A percentile compares a stretch with the other conserved stretches of the same genome.
Conservation (phyloP, 1,139 yeast genomes). For the Geotrichum bryndzae region DNA sequence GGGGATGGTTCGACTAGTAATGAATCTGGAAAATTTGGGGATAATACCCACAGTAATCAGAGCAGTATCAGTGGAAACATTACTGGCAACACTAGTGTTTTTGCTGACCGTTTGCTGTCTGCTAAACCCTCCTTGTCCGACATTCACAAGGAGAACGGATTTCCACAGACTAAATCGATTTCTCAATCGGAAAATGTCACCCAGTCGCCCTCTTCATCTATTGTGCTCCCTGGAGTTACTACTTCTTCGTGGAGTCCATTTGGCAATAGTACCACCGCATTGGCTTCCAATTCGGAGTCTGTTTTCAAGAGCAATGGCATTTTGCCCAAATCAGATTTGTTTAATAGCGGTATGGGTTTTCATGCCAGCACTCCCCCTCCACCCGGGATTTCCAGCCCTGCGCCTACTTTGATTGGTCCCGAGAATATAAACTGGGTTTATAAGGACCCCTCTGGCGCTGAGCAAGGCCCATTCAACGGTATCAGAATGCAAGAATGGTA, state of each 20-base stretch:
- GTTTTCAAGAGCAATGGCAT: constrained; percentile 9
- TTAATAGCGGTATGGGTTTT: constrained; percentile 11
- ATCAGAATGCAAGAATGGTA: constrained; percentile 76
- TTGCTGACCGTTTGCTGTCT: constrained; percentile 15
- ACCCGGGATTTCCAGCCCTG: constrained; percentile 26
- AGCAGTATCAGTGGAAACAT: constrained; percentile 6
- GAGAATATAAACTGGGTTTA: constrained; percentile 61
- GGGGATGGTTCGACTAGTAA: constrained; percentile 3
- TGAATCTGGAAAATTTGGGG: not conserved
- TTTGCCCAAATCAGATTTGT: constrained; percentile 13
- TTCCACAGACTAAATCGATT: constrained; percentile 11
- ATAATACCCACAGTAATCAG: constrained; percentile 4
- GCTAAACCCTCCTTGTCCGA: constrained; percentile 15
- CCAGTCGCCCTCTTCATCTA: constrained; percentile 10
- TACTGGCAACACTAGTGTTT: constrained; percentile 5
- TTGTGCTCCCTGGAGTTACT: constrained; percentile 12
- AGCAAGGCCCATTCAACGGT: constrained; percentile 80
- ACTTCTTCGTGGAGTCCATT: constrained; percentile 18
- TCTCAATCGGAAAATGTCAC: not conserved
- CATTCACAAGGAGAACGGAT: constrained; percentile 11
- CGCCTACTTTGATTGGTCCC: constrained; percentile 31
- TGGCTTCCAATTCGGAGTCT: constrained; percentile 12
- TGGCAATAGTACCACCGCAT: constrained; percentile 9
- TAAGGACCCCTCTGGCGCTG: constrained; percentile 61
- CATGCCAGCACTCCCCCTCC: constrained; percentile 24